Percentiles rank a stretch among this genome's conserved stretches.
Evolutionary conservation across 805 yeast genomes (phyloP).

Genomic region (Yamadazyma akitaensis): DNA sequence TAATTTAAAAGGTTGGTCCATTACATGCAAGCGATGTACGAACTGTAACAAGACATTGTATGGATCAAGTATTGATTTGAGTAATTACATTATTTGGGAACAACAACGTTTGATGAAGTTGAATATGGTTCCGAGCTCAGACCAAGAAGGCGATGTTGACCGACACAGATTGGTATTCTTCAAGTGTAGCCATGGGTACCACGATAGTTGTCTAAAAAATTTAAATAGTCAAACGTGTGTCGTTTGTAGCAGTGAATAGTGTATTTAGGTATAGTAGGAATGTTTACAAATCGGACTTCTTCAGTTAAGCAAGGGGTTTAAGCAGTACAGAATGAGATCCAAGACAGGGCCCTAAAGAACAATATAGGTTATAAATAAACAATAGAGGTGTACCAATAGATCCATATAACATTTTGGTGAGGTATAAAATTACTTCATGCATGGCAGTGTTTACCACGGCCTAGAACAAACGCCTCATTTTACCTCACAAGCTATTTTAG

Average conservation of each 20-base stretch:
- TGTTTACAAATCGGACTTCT: no score
- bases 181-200: slow-evolving; percentile 67
- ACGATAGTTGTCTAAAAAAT: slow-evolving; percentile 50
- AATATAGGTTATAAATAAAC: no score
- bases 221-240: slow-evolving; percentile 32
- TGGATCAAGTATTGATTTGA: slow-evolving; percentile 58
- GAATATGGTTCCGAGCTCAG: slow-evolving; percentile 1
- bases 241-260: slow-evolving; percentile 15
- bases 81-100: slow-evolving; percentile 58
- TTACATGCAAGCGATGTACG: slow-evolving; percentile 55
- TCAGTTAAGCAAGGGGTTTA: no score
- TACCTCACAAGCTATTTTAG: not conserved
- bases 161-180: slow-evolving; percentile 48
- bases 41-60: slow-evolving; percentile 72
- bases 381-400: no score
- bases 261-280: not conserved
- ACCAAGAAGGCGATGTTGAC: slow-evolving; percentile 8
- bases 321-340: no score
- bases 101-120: slow-evolving; percentile 22
- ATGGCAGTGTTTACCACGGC: not conserved
- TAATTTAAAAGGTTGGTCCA: slow-evolving; percentile 58
- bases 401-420: no score
- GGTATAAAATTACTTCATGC: not conserved
- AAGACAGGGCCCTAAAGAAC: no score
- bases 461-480: not conserved